Evolutionary conservation across 2,329 filamentous ascomycete genomes (phyloP).

Genomic region (Fusarium redolens): DNA sequence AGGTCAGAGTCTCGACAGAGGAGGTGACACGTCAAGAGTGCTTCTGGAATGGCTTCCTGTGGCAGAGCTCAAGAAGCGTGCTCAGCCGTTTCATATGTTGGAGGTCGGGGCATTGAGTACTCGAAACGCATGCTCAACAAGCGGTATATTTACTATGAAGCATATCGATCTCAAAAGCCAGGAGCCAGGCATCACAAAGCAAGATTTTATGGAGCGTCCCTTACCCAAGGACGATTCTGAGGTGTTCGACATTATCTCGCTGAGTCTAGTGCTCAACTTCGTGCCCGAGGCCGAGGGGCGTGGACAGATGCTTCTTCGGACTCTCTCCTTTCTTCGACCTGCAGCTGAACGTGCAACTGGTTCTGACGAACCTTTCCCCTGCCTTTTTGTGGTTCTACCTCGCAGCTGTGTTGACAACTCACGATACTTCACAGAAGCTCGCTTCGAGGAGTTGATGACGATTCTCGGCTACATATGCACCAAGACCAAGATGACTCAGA

Average conservation of each 20-base stretch:
- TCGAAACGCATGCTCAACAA: slow-evolving; percentile 83
- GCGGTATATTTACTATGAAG: slow-evolving; percentile 76
- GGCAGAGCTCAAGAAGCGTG: slow-evolving; percentile 41
- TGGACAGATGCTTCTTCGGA: slow-evolving; percentile 87
- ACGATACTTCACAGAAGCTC: slow-evolving; percentile 81
- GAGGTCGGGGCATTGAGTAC: slow-evolving; percentile 91
- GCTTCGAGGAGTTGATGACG: slow-evolving; percentile 78
- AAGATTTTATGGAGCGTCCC: slow-evolving; percentile 94
- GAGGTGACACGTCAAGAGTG: slow-evolving; percentile 73
- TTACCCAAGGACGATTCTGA: slow-evolving; percentile 71
- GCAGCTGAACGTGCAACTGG: slow-evolving; percentile 20
- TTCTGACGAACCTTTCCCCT: slow-evolving; percentile 64
- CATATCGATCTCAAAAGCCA: slow-evolving; percentile 94
- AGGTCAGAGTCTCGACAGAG: slow-evolving; percentile 72
- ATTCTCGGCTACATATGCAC: slow-evolving; percentile 77
- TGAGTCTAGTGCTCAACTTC: slow-evolving; percentile 94
- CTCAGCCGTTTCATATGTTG: slow-evolving; percentile 70
- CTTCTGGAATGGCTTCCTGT: slow-evolving; percentile 71
- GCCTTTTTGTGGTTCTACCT: slow-evolving; percentile 89
- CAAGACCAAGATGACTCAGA: slow-evolving; percentile 79
- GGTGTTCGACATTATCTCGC: slow-evolving; percentile 87
- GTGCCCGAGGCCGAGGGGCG: slow-evolving; percentile 80
- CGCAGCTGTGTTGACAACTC: slow-evolving; percentile 91
- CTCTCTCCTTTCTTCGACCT: slow-evolving; percentile 73
- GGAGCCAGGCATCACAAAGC: slow-evolving; percentile 80